These are phyloP conservation scores for Paracamarosporium sp. DNA, from an alignment of 2,329 filamentous ascomycete genomes.

Conservation along the genomic window DNA sequence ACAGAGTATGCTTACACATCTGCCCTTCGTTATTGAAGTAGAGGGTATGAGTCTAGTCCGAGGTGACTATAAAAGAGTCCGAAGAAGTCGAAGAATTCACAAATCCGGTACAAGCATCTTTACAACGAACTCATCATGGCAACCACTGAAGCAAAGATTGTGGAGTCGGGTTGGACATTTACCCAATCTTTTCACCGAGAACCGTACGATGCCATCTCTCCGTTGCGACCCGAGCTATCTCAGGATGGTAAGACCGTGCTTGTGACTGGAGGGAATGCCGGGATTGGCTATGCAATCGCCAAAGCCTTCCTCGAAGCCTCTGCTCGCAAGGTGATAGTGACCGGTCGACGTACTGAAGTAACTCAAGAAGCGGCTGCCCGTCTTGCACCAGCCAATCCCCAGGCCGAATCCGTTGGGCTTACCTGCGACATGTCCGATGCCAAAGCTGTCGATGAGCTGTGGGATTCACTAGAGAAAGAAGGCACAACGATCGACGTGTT, in stretches of 20 bases:
- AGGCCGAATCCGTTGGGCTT: not conserved
- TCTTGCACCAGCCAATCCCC: not conserved
- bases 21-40: not conserved
- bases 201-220: slow-evolving; percentile 30
- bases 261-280: slow-evolving; percentile 39
- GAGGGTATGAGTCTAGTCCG: not conserved
- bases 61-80: not conserved
- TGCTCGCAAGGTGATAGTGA: slow-evolving; percentile 11
- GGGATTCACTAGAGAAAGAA: not conserved
- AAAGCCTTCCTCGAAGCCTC: slow-evolving; percentile 1
- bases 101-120: too few relatives aligned
- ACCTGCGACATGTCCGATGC: not conserved
- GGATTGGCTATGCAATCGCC: slow-evolving; percentile 2
- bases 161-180: not conserved
- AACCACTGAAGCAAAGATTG: not conserved
- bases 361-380: not conserved
- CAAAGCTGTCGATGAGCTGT: slow-evolving; percentile 4
- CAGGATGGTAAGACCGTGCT: slow-evolving; percentile 13
- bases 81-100: not conserved
- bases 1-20: not conserved
- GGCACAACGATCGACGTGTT: not conserved
- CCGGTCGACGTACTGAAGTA: not conserved
- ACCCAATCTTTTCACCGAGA: not conserved
- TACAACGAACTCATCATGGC: not conserved
- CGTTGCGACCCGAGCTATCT: slow-evolving; percentile 23